Base-by-base conservation (phyloP, 2,329 filamentous ascomycete genomes). In the Phialophora macrospora region DNA sequence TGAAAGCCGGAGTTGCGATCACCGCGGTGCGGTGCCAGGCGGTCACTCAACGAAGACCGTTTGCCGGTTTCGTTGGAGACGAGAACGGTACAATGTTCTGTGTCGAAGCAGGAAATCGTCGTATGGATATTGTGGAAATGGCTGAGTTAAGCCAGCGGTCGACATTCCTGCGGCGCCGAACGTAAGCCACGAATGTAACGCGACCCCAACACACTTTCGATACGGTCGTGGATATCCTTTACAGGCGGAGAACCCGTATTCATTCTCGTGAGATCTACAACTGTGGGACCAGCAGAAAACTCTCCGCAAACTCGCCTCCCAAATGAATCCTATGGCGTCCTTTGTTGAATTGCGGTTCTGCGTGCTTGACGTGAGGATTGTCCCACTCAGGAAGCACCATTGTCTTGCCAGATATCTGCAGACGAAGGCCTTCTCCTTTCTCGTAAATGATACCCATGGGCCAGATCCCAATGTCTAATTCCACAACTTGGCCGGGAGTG, bases 401-500 rank as follows among this genome's bases (percentile, higher is more conserved):
- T 1, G 61, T 64, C 57, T 67, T 64, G 2, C 65, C 65, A 6
- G 56, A 55, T 22, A 67, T 64, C 57, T 64, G 61, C 46, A 67
- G 34, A 24, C 57, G 22, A 9, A 67, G 28, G 0, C 41, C 57
- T 38, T 82, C 79, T 0, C 79, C 80, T 9, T 74, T 77, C 3
- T 82, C 80, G 68, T 79, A 83, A n/a, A 81, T 78, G 0, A 81
- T 74, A 0, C 81, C 81, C 76, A 80, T 79, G 0, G 78, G 76
- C 80, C 80, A 83, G 14, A 83, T 80, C 0, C 80, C 80, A 64
- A 83, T 82, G 55, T 83, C 79, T 9, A 83, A 72, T 70, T 77
- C 77, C 4, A 82, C 80, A 20, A 83, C 71, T 2, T 77, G 72
- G 0, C 81, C 81, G 6, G 75, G 75, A 3, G 70, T 62, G 0